phyloP scores from a whole-genome alignment of 139 green algal genomes.

The Coelastrella sp. region DNA sequence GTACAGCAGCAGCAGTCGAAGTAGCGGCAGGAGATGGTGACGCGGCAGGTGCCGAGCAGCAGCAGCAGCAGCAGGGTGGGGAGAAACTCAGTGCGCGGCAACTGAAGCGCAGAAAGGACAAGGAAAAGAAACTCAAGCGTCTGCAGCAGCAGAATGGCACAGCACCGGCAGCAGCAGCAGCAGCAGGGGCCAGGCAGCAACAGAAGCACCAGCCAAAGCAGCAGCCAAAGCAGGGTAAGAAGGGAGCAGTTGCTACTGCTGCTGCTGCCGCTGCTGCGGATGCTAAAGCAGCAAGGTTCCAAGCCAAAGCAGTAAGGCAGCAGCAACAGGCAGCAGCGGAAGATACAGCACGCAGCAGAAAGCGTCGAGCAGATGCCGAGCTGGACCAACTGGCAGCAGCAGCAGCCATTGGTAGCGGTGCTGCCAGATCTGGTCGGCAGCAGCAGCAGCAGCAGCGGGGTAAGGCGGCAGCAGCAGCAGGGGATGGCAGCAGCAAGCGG shows the following conservation, averaged over 20 bases:
- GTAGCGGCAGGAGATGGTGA: too few relatives aligned
- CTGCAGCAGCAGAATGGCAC: conserved; percentile 32
- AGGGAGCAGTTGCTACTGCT: background rate
- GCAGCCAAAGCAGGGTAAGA: background rate
- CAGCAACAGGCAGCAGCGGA: conserved; percentile 39
- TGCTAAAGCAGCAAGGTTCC: background rate
- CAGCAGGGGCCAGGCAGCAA: too few relatives aligned
- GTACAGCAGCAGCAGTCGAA: background rate
- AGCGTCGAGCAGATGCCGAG: conserved; percentile 47
- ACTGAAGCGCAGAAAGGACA: conserved; percentile 16
- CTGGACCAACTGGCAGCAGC: conserved; percentile 57
- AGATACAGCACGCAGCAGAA: conserved; percentile 9
- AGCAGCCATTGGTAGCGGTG: conserved; percentile 12
- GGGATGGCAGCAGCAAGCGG: conserved; percentile 9
- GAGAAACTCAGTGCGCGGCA: conserved; percentile 16
- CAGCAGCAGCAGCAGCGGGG: conserved; percentile 5
- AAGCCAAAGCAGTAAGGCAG: conserved; percentile 15
- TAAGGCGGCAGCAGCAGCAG: conserved; percentile 19
- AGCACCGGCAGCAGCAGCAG: conserved; percentile 6
- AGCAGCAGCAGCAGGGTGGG: conserved; percentile 22
- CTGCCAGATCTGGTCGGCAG: background rate
- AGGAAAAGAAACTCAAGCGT: background rate
- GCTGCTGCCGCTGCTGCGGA: conserved; percentile 1
- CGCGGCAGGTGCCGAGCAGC: too few relatives aligned
- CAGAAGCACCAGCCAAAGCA: conserved; percentile 41